These are phyloP conservation scores for Pestalotiopsis sp. DNA, from an alignment of 2,329 filamentous ascomycete species.

Conservation along the genomic window DNA sequence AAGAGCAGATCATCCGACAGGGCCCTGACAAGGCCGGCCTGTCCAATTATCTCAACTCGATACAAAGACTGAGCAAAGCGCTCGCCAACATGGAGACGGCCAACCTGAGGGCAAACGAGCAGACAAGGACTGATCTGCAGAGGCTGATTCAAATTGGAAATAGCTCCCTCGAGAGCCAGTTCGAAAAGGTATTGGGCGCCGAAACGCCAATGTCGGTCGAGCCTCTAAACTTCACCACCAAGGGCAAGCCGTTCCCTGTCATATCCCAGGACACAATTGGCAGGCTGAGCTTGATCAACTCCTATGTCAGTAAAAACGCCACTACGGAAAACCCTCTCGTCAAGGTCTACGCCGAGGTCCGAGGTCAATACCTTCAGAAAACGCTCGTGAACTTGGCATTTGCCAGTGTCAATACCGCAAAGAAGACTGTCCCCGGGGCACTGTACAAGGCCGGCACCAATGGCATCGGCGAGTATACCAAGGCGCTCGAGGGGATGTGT, in stretches of 20 bases:
- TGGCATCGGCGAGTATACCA: constrained; percentile 87
- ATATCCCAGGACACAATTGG: constrained; percentile 76
- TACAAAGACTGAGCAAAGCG: constrained; percentile 88
- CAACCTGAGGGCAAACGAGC: constrained; percentile 91
- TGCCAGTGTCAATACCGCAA: constrained; percentile 81
- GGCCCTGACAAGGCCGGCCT: constrained; percentile 85
- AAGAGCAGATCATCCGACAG: constrained; percentile 87
- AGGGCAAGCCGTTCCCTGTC: constrained; percentile 81
- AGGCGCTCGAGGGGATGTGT: constrained; percentile 85
- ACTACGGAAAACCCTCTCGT: constrained; percentile 71
- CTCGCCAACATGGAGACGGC: constrained; percentile 82
- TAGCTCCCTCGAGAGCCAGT: constrained; percentile 81
- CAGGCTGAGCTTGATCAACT: constrained; percentile 78
- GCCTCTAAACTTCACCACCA: constrained; percentile 90
- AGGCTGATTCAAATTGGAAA: constrained; percentile 79
- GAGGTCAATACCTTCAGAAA: constrained; percentile 82
- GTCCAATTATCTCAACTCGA: constrained; percentile 82
- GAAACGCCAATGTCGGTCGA: constrained; percentile 83
- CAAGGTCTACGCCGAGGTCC: constrained; percentile 82
- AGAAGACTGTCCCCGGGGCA: constrained; percentile 79
- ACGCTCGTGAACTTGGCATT: constrained; percentile 85
- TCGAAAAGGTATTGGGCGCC: constrained; percentile 73
- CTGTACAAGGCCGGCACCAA: constrained; percentile 89
- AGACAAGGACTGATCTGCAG: constrained; percentile 80
- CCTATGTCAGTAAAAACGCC: constrained; percentile 68